These are phyloP conservation scores for Artemisia tridentata DNA, from an alignment of 129 eudicot genomes.

Conservation along the genomic window DNA sequence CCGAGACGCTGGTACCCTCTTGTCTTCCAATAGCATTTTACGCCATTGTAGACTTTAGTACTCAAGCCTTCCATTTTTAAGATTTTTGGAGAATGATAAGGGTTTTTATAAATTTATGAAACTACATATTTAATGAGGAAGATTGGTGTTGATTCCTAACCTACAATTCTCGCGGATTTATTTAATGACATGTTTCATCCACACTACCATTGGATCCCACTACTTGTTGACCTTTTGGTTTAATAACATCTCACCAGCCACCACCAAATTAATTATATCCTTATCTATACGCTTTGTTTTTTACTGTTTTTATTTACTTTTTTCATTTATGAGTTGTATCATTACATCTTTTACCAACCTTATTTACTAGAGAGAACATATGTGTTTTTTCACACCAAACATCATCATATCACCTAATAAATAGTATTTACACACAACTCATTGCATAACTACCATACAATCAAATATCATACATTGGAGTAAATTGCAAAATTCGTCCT, in stretches of 20 bases:
- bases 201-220: slow-evolving; percentile 34
- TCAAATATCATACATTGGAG: too few relatives aligned
- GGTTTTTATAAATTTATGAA: not conserved
- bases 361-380: not conserved
- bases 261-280: slow-evolving; percentile 3
- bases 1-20: slow-evolving; percentile 54
- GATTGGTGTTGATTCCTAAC: slow-evolving; percentile 27
- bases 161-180: slow-evolving; percentile 29
- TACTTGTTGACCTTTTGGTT: slow-evolving; percentile 23
- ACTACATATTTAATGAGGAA: slow-evolving; percentile 19
- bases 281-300: not conserved
- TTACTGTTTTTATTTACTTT: too few relatives aligned
- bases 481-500: too few relatives aligned
- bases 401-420: too few relatives aligned
- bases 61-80: slow-evolving; percentile 63
- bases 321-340: not conserved
- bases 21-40: slow-evolving; percentile 60
- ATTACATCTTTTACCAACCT: not conserved
- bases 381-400: not conserved
- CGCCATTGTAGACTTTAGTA: slow-evolving; percentile 44
- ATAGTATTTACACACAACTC: too few relatives aligned
- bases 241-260: slow-evolving; percentile 18
- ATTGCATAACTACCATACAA: too few relatives aligned
- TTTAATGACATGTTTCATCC: slow-evolving; percentile 23
- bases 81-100: not conserved